Evolutionary conservation across 2,329 filamentous ascomycete species (phyloP), one percentile per base, ranked within the genome.

Genomic region (Pseudogymnoascus sp.): DNA sequence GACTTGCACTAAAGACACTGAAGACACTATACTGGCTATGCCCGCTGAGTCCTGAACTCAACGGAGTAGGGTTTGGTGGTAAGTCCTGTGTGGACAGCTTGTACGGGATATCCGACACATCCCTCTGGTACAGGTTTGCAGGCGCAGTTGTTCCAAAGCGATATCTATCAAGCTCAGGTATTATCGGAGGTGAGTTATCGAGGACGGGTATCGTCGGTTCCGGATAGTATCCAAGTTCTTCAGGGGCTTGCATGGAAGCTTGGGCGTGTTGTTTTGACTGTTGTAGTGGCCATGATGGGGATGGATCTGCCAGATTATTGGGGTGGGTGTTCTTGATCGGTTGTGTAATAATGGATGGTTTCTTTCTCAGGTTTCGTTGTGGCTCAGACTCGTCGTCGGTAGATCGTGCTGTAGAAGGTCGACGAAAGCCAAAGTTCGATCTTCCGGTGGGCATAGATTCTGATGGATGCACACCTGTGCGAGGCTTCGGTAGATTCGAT

Each of bases 1-100:
- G 88, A 63, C 88, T 91, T 23, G 80, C 84, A 64, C 88, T 91
- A 61, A 86, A 80, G 2, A 80, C 82, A 72, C 83, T 73, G 8
- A 61, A 64, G 35, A 69, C 69, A 63, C 71, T 72, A 35, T 73
- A 71, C 11, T 70, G 68, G 64, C 70, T 72, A 59, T 72, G 68
- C 5, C 71, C 64, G 64, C 75, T 76, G 63, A 69, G 80, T 42
- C 81, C 81, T 0, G 84, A 86, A 60, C 87, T 85, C 6, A 84
- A 75, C n/a, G 87, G 86, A 5, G 85, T 87, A 7, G 85, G 85
- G 49, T 55, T 55, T 5, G 85, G 84, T n/a, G 86, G 84, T 5
- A 88, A 77, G 67, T 88, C 82, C 61, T 88, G 83, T 2, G 85
- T 87, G 30, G 84, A 79, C 22, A 88, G 72, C 41, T 81, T 81